These are phyloP conservation scores for Penicillium sp. DNA, from an alignment of 2,329 filamentous ascomycete species.

Conservation along the genomic window DNA sequence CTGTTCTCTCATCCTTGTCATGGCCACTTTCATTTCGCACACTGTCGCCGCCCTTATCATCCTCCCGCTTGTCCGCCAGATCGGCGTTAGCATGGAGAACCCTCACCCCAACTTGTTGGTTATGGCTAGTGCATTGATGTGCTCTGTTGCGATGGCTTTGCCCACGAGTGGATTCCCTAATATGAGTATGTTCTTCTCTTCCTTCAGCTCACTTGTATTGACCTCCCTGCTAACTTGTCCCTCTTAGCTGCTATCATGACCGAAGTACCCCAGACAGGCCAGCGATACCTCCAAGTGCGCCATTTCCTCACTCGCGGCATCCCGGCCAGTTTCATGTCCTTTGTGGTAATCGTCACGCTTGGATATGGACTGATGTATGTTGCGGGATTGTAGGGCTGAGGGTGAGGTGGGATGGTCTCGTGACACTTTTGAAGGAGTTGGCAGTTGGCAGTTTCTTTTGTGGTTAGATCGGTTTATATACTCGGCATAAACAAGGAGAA, in stretches of 20 bases:
- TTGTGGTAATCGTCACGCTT: conserved; percentile 78
- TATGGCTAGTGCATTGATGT: conserved; percentile 95
- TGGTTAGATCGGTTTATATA: neutral
- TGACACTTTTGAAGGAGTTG: neutral
- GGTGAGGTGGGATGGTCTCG: neutral
- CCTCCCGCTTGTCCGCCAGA: conserved; percentile 81
- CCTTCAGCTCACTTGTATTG: conserved; percentile 2
- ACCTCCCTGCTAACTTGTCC: conserved; percentile 12
- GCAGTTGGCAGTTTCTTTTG: neutral
- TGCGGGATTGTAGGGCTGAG: conserved; percentile 56
- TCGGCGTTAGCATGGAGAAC: conserved; percentile 80
- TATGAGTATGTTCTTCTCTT: conserved; percentile 75
- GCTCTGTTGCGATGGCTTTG: conserved; percentile 93
- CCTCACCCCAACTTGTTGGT: conserved; percentile 93
- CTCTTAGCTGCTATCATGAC: conserved; percentile 92
- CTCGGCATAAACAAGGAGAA: neutral
- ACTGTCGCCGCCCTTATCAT: conserved; percentile 96
- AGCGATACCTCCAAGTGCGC: conserved; percentile 85
- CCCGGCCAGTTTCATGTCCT: conserved; percentile 78
- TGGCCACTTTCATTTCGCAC: conserved; percentile 97
- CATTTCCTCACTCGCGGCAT: conserved; percentile 96
- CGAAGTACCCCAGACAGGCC: conserved; percentile 86
- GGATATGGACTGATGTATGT: conserved; percentile 89
- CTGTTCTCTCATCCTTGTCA: conserved; percentile 76
- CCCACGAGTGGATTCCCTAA: conserved; percentile 97